Evolutionary conservation across 441 rosid genomes (phyloP).

Genomic region (Sinapis alba): DNA sequence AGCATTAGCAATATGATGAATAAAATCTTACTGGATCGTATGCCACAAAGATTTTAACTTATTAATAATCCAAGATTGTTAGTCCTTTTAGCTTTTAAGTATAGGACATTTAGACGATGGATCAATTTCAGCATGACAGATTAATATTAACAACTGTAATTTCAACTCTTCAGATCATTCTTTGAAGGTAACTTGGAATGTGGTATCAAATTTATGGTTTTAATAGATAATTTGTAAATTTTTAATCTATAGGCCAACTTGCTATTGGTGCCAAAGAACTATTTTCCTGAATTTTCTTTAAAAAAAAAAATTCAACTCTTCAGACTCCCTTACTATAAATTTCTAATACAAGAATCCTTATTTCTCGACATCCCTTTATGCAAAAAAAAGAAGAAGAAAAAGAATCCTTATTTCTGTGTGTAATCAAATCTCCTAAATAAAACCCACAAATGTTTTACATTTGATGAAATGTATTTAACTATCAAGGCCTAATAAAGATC

Average conservation of each 20-base stretch:
- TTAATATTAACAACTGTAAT: not conserved
- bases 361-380: too few species aligned
- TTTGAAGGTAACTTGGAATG: too few species aligned
- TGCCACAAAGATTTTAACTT: not conserved
- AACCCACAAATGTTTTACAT: not conserved
- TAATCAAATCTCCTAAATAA: not conserved
- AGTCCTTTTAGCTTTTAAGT: not conserved
- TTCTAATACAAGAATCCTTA: not conserved
- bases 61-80: not conserved
- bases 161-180: not conserved
- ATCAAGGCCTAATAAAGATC: slow-evolving; percentile 2
- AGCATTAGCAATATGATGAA: not conserved
- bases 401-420: not conserved
- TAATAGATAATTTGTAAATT: too few species aligned
- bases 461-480: not conserved
- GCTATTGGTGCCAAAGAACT: too few species aligned
- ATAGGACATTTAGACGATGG: not conserved
- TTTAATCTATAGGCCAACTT: too few species aligned
- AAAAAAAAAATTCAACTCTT: too few species aligned
- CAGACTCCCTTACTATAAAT: not conserved
- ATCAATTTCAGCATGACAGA: not conserved
- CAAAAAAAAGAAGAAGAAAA: too few species aligned
- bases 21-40: not conserved
- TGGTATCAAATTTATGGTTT: too few species aligned
- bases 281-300: too few species aligned